These are phyloP conservation scores for Colletotrichum acutatum DNA, from an alignment of 2,329 filamentous ascomycete genomes.

Conservation along the genomic window DNA sequence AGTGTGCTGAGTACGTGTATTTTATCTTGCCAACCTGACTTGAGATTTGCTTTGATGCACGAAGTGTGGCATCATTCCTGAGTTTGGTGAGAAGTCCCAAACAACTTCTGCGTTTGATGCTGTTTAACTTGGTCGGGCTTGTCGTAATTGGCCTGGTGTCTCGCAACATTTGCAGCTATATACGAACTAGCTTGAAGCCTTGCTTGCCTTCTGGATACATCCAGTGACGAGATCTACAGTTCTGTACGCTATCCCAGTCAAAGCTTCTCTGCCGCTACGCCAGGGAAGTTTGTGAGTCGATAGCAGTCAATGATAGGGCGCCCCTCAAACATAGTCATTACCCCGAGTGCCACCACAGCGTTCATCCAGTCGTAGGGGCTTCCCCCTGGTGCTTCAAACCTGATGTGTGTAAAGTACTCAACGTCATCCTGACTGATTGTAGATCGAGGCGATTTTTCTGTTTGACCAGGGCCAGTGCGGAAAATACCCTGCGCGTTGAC, in stretches of 20 bases:
- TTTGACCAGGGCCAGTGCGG: conserved; percentile 14
- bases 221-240: not conserved
- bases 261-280: conserved; percentile 19
- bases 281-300: conserved; percentile 39
- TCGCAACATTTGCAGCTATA: not conserved
- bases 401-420: conserved; percentile 40
- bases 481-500: conserved; percentile 36
- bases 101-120: no score
- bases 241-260: not conserved
- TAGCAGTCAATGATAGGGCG: conserved; percentile 39
- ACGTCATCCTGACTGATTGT: conserved; percentile 36
- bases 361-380: conserved; percentile 39
- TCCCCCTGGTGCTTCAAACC: conserved; percentile 37
- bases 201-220: not conserved
- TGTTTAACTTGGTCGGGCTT: not conserved
- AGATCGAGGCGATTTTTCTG: not conserved
- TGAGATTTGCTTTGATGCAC: not conserved
- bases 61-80: not conserved
- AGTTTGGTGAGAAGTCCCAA: no score
- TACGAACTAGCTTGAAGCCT: not conserved
- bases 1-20: not conserved
- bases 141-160: not conserved
- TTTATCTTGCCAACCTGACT: no score
- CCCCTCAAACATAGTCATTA: conserved; percentile 38
- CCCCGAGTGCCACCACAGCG: conserved; percentile 36